Conservation (phyloP, 176 grass and related monocot species). For the Musa troglodytarum region DNA sequence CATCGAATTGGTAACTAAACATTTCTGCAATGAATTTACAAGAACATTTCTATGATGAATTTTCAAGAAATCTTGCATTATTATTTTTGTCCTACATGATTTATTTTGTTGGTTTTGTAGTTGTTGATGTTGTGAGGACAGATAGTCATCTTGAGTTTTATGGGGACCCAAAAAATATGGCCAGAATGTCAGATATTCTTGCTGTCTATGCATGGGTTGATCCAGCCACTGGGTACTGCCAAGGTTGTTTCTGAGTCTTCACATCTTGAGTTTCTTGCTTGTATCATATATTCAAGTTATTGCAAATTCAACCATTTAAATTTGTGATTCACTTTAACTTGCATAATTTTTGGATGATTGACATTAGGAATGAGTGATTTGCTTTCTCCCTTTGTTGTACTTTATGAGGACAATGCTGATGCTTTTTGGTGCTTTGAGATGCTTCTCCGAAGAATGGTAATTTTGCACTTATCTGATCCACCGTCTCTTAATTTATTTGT, state of each 20-base stretch:
- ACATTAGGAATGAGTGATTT: constrained; percentile 91
- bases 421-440: constrained; percentile 99
- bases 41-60: not conserved
- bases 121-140: constrained; percentile 98
- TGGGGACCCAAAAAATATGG: constrained; percentile 95
- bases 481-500: constrained; percentile 20
- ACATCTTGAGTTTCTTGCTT: constrained; percentile 9
- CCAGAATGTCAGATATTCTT: constrained; percentile 99
- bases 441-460: constrained; percentile 93
- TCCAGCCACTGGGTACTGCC: constrained; percentile 95
- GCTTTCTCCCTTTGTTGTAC: constrained; percentile 96
- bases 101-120: constrained; percentile 30
- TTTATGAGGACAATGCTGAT: constrained; percentile 93
- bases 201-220: constrained; percentile 99
- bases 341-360: constrained; percentile 16
- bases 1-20: constrained; percentile 76
- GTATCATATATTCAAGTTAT: constrained; percentile 5
- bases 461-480: constrained; percentile 1
- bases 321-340: not conserved
- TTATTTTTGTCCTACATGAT: too few relatives aligned
- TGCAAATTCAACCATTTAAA: constrained; percentile 13
- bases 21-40: not conserved
- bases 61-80: not conserved
- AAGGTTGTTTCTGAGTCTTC: constrained; percentile 40
- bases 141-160: constrained; percentile 95